Conservation (phyloP, 208 protist genomes). For the Trypanosoma rangeli region DNA sequence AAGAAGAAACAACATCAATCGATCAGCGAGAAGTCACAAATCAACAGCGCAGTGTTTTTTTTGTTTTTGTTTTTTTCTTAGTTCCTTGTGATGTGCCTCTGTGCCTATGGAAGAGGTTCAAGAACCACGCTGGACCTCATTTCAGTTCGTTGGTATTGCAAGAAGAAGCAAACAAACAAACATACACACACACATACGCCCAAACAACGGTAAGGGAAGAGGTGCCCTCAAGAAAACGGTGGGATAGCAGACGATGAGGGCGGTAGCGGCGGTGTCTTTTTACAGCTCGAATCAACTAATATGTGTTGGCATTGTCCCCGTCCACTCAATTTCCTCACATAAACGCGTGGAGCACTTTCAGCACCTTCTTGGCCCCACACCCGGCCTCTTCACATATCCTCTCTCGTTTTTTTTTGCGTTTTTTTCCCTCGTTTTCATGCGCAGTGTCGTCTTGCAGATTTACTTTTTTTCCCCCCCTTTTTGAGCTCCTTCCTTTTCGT, state of each 20-base stretch:
- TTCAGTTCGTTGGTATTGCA: background rate
- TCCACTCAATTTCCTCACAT: background rate
- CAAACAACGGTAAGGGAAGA: background rate
- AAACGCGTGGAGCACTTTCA: background rate
- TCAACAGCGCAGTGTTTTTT: too few species aligned
- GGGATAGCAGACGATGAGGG: background rate
- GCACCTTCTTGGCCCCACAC: background rate
- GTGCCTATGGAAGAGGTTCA: too few species aligned
- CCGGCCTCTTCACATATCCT: background rate
- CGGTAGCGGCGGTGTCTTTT: background rate
- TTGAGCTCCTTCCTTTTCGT: slow-evolving; percentile 39
- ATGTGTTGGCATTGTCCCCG: background rate
- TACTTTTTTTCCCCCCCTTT: slow-evolving; percentile 4
- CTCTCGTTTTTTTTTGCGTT: slow-evolving; percentile 20
- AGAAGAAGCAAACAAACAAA: slow-evolving; percentile 1
- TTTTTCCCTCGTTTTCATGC: slow-evolving; percentile 9
- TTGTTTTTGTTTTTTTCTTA: too few species aligned
- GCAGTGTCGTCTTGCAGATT: slow-evolving; percentile 10
- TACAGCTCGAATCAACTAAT: background rate
- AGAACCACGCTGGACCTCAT: background rate
- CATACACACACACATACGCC: background rate
- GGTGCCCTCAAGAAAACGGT: background rate
- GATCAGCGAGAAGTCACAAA: too few species aligned
- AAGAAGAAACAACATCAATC: background rate
- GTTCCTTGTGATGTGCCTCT: too few species aligned